phyloP scores from a whole-genome alignment of 2,329 filamentous ascomycete genomes.

The Zelopaecilomyces penicillatus region DNA sequence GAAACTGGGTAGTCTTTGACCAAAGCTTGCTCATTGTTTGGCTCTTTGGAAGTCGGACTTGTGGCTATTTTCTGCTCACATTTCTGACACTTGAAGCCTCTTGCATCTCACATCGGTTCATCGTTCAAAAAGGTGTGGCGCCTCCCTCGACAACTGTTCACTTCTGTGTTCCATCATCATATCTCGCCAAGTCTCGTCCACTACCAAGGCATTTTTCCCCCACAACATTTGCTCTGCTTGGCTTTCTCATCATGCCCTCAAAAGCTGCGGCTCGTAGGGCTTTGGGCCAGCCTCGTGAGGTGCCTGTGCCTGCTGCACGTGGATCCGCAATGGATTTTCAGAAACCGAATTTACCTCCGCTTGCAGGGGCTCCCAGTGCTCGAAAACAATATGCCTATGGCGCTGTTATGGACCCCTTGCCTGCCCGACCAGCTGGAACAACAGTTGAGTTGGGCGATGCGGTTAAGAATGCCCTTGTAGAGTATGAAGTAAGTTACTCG shows the following conservation, averaged over 20 bases:
- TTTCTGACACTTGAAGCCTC: too few relatives aligned
- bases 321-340: conserved; percentile 9
- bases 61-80: conserved; percentile 1
- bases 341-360: conserved; percentile 18
- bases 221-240: background rate
- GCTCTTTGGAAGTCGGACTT: background rate
- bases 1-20: background rate
- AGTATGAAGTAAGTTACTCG: conserved; percentile 1
- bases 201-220: too few relatives aligned
- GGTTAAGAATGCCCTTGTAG: conserved; percentile 19
- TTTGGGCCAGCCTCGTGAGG: conserved; percentile 6
- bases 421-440: conserved; percentile 10
- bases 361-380: conserved; percentile 26
- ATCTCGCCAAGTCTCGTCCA: background rate
- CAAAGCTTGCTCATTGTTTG: background rate
- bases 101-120: too few relatives aligned
- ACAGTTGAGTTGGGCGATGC: conserved; percentile 19
- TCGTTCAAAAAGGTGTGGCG: too few relatives aligned
- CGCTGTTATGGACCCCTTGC: conserved; percentile 25
- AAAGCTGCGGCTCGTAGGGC: conserved; percentile 9
- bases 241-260: background rate
- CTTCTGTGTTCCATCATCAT: background rate
- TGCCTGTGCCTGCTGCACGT: background rate
- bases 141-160: too few relatives aligned
- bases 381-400: conserved; percentile 31